Percentiles rank a stretch among this genome's conserved stretches.
Conservation (phyloP, 2,329 filamentous ascomycete genomes). For the Zalaria sp. region DNA sequence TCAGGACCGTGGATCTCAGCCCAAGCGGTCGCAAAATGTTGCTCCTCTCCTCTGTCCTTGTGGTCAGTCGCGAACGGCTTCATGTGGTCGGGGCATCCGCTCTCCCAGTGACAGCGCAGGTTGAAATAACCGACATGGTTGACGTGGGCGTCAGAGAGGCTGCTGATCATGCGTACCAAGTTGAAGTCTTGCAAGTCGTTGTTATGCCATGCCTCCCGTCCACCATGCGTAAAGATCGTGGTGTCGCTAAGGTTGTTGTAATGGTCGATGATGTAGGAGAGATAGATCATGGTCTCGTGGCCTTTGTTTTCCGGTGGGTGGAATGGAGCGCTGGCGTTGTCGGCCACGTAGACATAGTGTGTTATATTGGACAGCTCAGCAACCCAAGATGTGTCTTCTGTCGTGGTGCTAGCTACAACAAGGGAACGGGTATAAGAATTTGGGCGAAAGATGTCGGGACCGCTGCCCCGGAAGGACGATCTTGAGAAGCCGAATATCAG, state of each 20-base stretch:
- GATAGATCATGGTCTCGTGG: conserved; percentile 31
- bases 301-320: conserved; percentile 21
- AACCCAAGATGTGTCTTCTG: conserved; percentile 32
- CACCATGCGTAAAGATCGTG: conserved; percentile 15
- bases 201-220: conserved; percentile 12
- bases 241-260: conserved; percentile 21
- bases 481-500: neutral
- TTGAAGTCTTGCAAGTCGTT: conserved; percentile 12
- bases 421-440: conserved; percentile 3
- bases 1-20: conserved; percentile 19
- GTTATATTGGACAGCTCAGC: conserved; percentile 30
- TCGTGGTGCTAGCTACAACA: conserved; percentile 26
- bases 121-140: conserved; percentile 13
- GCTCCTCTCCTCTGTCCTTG: conserved; percentile 7
- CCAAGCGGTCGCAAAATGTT: neutral
- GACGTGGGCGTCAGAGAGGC: conserved; percentile 8
- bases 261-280: conserved; percentile 33
- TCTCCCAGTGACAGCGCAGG: conserved; percentile 11
- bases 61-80: conserved; percentile 8
- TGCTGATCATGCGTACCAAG: conserved; percentile 10
- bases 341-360: conserved; percentile 30
- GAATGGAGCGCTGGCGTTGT: conserved; percentile 11
- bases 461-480: too few relatives aligned
- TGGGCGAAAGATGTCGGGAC: too few relatives aligned
- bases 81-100: conserved; percentile 13